phyloP scores from a whole-genome alignment of 768 basidiomycete genomes.

The Phallus indusiatus region DNA sequence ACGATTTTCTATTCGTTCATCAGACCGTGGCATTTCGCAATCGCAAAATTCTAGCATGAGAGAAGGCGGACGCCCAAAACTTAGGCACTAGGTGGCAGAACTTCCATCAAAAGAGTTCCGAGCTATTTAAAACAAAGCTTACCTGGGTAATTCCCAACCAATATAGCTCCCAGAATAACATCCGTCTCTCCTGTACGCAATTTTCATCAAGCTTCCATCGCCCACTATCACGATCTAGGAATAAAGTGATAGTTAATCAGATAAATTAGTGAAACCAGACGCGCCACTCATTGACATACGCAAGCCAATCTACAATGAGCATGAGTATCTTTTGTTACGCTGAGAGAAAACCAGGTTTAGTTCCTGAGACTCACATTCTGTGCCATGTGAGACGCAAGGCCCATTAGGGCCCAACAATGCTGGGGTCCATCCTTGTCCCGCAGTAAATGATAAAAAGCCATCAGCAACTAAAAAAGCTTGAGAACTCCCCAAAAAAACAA shows the following conservation, averaged over 20 bases:
- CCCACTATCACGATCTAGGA: slow-evolving; percentile 46
- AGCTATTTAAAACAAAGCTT: slow-evolving; percentile 1
- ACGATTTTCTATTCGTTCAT: slow-evolving; percentile 4
- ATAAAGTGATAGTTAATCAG: neutral
- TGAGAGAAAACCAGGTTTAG: slow-evolving; percentile 4
- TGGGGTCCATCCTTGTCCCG: slow-evolving; percentile 39
- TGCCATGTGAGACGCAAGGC: slow-evolving; percentile 47
- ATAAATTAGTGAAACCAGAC: neutral
- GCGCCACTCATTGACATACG: slow-evolving; percentile 28
- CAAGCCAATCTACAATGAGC: slow-evolving; percentile 37
- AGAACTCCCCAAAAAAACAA: slow-evolving; percentile 21
- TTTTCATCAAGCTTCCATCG: slow-evolving; percentile 49
- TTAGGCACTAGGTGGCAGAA: slow-evolving; percentile 15
- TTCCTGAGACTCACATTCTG: slow-evolving; percentile 39
- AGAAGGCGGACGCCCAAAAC: slow-evolving; percentile 19
- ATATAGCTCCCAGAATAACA: slow-evolving; percentile 65
- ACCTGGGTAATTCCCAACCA: slow-evolving; percentile 54
- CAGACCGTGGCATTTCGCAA: slow-evolving; percentile 17
- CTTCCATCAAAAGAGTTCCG: neutral
- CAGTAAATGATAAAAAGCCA: slow-evolving; percentile 43
- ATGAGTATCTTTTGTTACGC: neutral
- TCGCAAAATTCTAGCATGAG: slow-evolving; percentile 16
- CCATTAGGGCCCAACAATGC: slow-evolving; percentile 47
- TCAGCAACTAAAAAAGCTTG: slow-evolving; percentile 22
- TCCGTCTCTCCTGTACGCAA: slow-evolving; percentile 37